Conservation (phyloP, 371 early-diverging fungal species). For the Capillidium heterosporum region DNA sequence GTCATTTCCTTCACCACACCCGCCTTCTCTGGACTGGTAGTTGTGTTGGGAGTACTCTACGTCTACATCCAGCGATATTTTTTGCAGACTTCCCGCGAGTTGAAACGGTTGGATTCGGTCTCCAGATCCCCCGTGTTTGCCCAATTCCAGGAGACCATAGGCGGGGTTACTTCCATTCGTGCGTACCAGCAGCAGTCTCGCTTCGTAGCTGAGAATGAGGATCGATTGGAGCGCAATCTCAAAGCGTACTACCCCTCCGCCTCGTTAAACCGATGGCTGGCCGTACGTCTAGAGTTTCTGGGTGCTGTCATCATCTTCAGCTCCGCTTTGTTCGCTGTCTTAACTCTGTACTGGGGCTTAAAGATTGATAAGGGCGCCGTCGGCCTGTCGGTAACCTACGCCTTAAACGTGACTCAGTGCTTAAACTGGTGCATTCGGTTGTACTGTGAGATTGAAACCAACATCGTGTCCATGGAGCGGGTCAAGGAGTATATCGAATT, state of each 20-base stretch:
- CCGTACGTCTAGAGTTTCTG: constrained; percentile 69
- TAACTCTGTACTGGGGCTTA: constrained; percentile 48
- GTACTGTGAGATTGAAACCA: constrained; percentile 47
- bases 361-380: constrained; percentile 74
- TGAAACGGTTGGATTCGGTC: constrained; percentile 63
- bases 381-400: constrained; percentile 73
- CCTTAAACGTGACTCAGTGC: constrained; percentile 59
- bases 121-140: constrained; percentile 69
- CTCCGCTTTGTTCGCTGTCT: constrained; percentile 40
- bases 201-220: constrained; percentile 54
- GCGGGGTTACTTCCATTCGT: constrained; percentile 64
- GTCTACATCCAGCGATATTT: constrained; percentile 48
- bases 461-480: constrained; percentile 66
- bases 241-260: constrained; percentile 62
- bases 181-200: constrained; percentile 53
- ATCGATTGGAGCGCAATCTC: constrained; percentile 54
- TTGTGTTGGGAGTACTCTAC: constrained; percentile 40
- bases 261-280: constrained; percentile 80
- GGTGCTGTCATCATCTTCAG: constrained; percentile 42
- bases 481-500: constrained; percentile 78
- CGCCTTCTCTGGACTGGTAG: constrained; percentile 30
- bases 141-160: constrained; percentile 58
- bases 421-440: constrained; percentile 73
- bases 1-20: constrained; percentile 42
- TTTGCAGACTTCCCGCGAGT: constrained; percentile 41